Evolutionary conservation across 768 basidiomycete species (phyloP).

Genomic region (Ramaria rubella): DNA sequence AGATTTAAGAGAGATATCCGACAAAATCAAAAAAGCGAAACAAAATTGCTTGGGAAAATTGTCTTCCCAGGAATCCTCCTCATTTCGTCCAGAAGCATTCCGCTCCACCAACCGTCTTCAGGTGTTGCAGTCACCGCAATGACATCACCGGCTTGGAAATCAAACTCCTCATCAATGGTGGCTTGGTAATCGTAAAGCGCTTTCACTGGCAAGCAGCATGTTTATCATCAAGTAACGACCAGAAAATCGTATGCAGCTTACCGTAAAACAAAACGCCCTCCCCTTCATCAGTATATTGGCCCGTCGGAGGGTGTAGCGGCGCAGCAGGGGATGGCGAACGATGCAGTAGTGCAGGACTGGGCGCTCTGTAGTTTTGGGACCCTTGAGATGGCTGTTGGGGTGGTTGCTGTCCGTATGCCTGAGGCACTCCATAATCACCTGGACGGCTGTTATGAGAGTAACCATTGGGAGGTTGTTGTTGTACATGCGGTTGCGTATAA

Average conservation of each 20-base stretch:
- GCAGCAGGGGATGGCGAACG: conserved; percentile 49
- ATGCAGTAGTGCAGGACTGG: conserved; percentile 33
- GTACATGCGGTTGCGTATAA: conserved; percentile 28
- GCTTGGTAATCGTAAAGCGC: conserved; percentile 84
- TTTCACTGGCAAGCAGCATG: conserved; percentile 50
- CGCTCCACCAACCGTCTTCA: conserved; percentile 98
- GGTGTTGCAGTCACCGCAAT: conserved; percentile 93
- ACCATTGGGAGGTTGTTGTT: conserved; percentile 22
- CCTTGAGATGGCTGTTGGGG: no score
- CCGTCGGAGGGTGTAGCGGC: conserved; percentile 47
- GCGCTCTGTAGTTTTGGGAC: conserved; percentile 34
- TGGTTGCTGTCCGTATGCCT: conserved; percentile 14
- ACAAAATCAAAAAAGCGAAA: conserved; percentile 50
- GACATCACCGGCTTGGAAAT: conserved; percentile 91
- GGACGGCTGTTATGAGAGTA: not conserved
- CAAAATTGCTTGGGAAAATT: conserved; percentile 87
- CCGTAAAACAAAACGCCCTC: conserved; percentile 83
- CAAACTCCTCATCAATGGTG: conserved; percentile 88
- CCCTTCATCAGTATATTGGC: conserved; percentile 78
- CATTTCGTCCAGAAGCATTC: conserved; percentile 72
- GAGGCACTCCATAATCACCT: not conserved
- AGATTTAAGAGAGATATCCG: conserved; percentile 11
- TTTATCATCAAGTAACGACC: conserved; percentile 10
- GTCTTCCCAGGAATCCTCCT: conserved; percentile 64
- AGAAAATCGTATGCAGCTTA: conserved; percentile 25